A percentile compares a stretch with the other conserved stretches of the same genome.
Conservation (phyloP, 139 green algal genomes). For the Volvox reticuliferus region DNA sequence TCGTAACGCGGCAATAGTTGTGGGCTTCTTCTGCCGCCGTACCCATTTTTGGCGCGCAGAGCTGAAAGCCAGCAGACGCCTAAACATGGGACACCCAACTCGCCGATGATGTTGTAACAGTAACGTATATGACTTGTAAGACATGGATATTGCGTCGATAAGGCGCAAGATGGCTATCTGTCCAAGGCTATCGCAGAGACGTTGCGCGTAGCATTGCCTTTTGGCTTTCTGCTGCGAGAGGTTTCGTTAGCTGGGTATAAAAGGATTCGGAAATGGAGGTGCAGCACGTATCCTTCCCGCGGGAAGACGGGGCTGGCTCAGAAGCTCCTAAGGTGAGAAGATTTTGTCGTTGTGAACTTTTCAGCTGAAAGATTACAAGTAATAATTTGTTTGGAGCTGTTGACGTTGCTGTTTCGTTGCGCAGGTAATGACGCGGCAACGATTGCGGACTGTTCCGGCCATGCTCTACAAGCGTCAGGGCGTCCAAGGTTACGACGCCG, state of each 20-base stretch:
- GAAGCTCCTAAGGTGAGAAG: background rate
- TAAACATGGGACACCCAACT: background rate
- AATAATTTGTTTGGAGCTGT: background rate
- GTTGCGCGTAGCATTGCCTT: background rate
- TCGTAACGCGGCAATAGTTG: background rate
- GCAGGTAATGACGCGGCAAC: background rate
- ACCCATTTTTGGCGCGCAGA: conserved; percentile 20
- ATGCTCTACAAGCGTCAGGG: background rate
- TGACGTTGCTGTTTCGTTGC: background rate
- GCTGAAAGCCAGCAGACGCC: background rate
- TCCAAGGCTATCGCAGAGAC: background rate
- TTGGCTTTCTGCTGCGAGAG: background rate
- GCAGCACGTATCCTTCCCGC: background rate
- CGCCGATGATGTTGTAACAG: background rate
- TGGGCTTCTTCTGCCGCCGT: background rate
- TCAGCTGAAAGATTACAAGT: background rate
- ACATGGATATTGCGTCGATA: background rate
- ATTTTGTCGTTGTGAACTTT: background rate
- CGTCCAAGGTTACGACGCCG: background rate
- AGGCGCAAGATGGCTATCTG: background rate
- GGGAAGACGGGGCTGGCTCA: background rate
- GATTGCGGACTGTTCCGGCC: background rate
- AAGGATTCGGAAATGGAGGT: background rate
- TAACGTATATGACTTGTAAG: too few species aligned
- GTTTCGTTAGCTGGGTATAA: background rate